A percentile compares a stretch with the other conserved stretches of the same genome.
phyloP scores from a whole-genome alignment of 169 alveolate genomes.

The Cryptosporidium sp. region DNA sequence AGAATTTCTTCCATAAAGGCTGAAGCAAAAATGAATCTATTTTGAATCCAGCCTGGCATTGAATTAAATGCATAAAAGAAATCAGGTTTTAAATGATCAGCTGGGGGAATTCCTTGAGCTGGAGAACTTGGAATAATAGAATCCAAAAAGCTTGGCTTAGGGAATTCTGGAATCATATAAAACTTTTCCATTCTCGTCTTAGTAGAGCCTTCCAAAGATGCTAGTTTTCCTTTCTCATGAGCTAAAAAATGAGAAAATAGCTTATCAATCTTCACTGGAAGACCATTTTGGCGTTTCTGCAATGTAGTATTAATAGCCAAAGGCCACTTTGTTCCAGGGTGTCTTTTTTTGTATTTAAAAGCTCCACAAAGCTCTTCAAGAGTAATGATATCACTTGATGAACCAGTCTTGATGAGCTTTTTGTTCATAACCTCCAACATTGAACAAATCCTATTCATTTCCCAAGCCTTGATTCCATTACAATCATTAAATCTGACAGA shows the following conservation, averaged over 20 bases:
- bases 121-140: constrained; percentile 59
- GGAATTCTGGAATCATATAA: constrained; percentile 48
- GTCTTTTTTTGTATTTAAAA: constrained; percentile 14
- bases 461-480: constrained; percentile 47
- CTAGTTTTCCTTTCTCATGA: constrained; percentile 25
- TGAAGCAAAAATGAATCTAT: constrained; percentile 45
- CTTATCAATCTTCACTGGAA: constrained; percentile 49
- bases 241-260: constrained; percentile 55
- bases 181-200: constrained; percentile 30
- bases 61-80: constrained; percentile 46
- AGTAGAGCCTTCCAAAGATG: constrained; percentile 27
- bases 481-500: constrained; percentile 54
- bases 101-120: constrained; percentile 48
- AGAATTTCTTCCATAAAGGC: constrained; percentile 50
- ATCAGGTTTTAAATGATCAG: constrained; percentile 14
- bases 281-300: constrained; percentile 7
- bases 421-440: constrained; percentile 72
- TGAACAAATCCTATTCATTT: constrained; percentile 52
- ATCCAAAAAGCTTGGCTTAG: constrained; percentile 18
- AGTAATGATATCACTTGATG: constrained; percentile 19
- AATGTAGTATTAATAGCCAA: constrained; percentile 48
- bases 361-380: constrained; percentile 75
- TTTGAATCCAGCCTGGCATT: constrained; percentile 44
- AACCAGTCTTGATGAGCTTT: constrained; percentile 24
- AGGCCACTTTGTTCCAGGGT: constrained; percentile 48